Percentiles rank a stretch among this genome's conserved stretches.
Conservation (phyloP, 257 asterid genomes). For the Solanum chiquidenum region DNA sequence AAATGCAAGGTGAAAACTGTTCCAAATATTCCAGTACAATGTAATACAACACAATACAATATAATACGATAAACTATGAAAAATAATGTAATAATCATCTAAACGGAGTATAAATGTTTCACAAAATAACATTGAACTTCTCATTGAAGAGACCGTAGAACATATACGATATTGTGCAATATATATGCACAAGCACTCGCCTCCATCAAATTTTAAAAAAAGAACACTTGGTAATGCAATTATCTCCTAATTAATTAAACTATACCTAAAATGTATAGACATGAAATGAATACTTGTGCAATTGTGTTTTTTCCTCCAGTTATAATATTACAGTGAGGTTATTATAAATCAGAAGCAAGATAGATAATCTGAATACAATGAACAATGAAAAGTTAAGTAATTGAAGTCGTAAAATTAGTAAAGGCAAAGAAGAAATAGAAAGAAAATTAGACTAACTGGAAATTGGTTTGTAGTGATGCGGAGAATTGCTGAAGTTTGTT, state of each 20-base stretch:
- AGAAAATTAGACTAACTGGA: slow-evolving; percentile 21
- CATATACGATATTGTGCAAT: too few species aligned
- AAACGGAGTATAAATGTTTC: neutral
- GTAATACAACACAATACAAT: neutral
- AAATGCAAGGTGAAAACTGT: neutral
- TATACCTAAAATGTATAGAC: neutral
- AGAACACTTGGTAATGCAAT: neutral
- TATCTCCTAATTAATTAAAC: neutral
- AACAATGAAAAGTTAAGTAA: neutral
- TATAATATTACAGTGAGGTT: neutral
- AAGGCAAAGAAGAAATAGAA: neutral
- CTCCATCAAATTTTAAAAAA: neutral
- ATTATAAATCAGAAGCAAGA: neutral
- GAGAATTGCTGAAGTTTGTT: slow-evolving; percentile 63
- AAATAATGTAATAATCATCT: neutral
- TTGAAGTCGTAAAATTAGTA: neutral
- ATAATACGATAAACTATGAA: neutral
- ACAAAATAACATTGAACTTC: neutral
- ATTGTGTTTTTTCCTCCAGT: neutral
- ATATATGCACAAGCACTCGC: neutral
- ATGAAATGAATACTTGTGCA: neutral
- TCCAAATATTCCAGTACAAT: neutral
- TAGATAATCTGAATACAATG: neutral
- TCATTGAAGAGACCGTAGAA: neutral
- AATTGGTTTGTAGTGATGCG: slow-evolving; percentile 32